Percentiles rank a stretch among this genome's conserved stretches.
These are phyloP conservation scores for Gamsiella multidivaricata DNA, from an alignment of 192 early-diverging fungal species.

Conservation along the genomic window DNA sequence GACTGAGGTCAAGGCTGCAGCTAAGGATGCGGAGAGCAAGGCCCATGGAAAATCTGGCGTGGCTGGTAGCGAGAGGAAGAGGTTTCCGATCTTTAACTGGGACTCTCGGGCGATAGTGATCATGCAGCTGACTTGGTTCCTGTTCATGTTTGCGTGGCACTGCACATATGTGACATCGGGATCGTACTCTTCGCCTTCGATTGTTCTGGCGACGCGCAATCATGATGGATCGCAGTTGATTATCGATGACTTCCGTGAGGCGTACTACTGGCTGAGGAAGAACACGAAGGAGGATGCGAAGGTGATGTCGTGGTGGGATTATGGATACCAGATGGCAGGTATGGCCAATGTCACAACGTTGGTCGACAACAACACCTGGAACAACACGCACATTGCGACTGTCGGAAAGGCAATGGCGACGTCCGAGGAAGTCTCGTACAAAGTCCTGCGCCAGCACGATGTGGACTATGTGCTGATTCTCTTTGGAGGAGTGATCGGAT, in stretches of 20 bases:
- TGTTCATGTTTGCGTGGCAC: conserved; percentile 93
- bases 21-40: conserved; percentile 49
- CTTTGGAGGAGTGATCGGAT: conserved; percentile 96
- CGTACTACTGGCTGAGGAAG: conserved; percentile 99
- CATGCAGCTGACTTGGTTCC: conserved; percentile 73
- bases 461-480: conserved; percentile 98
- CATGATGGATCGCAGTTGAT: conserved; percentile 94
- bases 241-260: conserved; percentile 99
- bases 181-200: conserved; percentile 98
- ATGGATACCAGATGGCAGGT: conserved; percentile 99
- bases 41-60: conserved; percentile 12
- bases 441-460: conserved; percentile 91
- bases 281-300: conserved; percentile 94
- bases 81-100: conserved; percentile 57
- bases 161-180: conserved; percentile 99
- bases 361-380: conserved; percentile 99
- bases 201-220: conserved; percentile 90
- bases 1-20: conserved; percentile 1
- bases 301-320: conserved; percentile 99
- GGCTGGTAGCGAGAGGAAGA: conserved; percentile 22
- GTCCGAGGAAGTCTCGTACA: conserved; percentile 91
- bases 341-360: conserved; percentile 97
- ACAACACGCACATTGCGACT: conserved; percentile 99
- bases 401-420: conserved; percentile 96
- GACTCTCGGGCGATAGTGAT: conserved; percentile 71